Evolutionary conservation across 1,284 basidiomycete genomes (phyloP).

Genomic region (Apiotrichum sp.): DNA sequence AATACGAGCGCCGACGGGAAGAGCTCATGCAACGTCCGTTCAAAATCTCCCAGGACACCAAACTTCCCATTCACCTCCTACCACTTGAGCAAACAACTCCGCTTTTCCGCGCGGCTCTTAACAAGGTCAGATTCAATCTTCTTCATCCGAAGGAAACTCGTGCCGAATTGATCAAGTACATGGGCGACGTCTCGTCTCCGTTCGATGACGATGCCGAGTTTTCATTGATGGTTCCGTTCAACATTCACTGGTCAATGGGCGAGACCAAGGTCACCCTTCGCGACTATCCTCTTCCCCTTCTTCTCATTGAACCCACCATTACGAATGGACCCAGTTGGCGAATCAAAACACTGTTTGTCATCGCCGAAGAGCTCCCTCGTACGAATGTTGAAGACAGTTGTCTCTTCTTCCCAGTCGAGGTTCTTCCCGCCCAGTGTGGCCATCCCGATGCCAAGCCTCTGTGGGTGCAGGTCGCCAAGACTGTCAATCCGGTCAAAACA

Average conservation of each 20-base stretch:
- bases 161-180: conserved; percentile 53
- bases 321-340: conserved; percentile 16
- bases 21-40: conserved; percentile 36
- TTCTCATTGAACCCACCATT: conserved; percentile 45
- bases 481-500: conserved; percentile 90
- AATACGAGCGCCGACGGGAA: conserved; percentile 49
- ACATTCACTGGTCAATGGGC: conserved; percentile 65
- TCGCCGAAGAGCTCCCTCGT: conserved; percentile 79
- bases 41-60: conserved; percentile 25
- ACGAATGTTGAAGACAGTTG: conserved; percentile 56
- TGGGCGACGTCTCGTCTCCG: conserved; percentile 38
- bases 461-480: conserved; percentile 71
- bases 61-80: conserved; percentile 50
- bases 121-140: conserved; percentile 58
- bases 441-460: conserved; percentile 56
- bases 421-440: conserved; percentile 57
- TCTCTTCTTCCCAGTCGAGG: conserved; percentile 63
- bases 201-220: conserved; percentile 69
- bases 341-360: conserved; percentile 70
- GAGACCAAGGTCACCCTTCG: conserved; percentile 63
- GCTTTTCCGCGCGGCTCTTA: conserved; percentile 64
- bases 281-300: conserved; percentile 59
- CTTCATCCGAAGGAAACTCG: conserved; percentile 52
- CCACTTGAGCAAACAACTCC: conserved; percentile 57
- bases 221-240: conserved; percentile 76